These are phyloP conservation scores for Saururus chinensis DNA, from an alignment of 164 flowering plant species.

Conservation along the genomic window DNA sequence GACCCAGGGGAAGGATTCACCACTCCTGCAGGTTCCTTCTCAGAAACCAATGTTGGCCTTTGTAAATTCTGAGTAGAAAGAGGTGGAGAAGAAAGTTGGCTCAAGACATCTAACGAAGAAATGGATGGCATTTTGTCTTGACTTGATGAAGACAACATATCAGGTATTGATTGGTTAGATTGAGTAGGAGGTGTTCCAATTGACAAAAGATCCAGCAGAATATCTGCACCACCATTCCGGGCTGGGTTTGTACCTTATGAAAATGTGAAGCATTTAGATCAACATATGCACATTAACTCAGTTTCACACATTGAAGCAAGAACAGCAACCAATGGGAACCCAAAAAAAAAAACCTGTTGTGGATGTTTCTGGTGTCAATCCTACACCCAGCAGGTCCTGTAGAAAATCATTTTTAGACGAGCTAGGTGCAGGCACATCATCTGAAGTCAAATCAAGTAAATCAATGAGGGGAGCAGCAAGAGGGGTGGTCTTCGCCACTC, in stretches of 20 bases:
- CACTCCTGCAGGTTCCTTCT: background rate
- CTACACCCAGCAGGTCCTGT: constrained; percentile 87
- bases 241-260: constrained; percentile 40
- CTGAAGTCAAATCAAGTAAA: constrained; percentile 83
- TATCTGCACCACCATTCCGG: constrained; percentile 67
- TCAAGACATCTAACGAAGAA: constrained; percentile 31
- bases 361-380: constrained; percentile 38
- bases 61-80: constrained; percentile 25
- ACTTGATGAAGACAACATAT: constrained; percentile 29
- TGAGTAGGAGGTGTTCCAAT: constrained; percentile 59
- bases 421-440: constrained; percentile 68
- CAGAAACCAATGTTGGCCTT: background rate
- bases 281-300: constrained; percentile 8
- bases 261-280: background rate
- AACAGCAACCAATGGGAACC: background rate
- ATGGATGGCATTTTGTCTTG: constrained; percentile 31
- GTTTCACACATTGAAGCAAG: too few relatives aligned
- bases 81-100: constrained; percentile 31
- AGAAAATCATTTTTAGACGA: constrained; percentile 80
- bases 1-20: constrained; percentile 28
- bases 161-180: constrained; percentile 30
- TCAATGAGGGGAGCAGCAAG: constrained; percentile 73
- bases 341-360: constrained; percentile 37
- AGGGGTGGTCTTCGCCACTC: constrained; percentile 58
- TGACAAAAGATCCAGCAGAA: constrained; percentile 74